Conservation (phyloP, 331 rosid species). For the Pyrus hybrid region DNA sequence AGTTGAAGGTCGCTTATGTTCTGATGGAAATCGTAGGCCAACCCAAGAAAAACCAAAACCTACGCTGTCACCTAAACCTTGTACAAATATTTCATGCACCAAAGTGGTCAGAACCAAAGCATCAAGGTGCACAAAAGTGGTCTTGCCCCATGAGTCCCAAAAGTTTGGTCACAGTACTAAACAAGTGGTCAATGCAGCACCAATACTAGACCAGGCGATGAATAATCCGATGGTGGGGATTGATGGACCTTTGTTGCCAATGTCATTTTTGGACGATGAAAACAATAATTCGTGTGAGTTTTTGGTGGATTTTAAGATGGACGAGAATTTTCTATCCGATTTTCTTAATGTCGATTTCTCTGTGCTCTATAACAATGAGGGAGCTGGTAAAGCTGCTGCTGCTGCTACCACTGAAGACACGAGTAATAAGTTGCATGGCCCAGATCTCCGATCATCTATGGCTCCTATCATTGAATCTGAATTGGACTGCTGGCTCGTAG, state of each 20-base stretch:
- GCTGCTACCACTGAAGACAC: neutral
- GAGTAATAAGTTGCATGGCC: slow-evolving; percentile 3
- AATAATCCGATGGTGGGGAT: neutral
- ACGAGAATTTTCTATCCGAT: slow-evolving; percentile 32
- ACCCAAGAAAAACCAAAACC: neutral
- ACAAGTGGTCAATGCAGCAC: neutral
- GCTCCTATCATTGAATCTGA: slow-evolving; percentile 22
- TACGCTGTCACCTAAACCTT: neutral
- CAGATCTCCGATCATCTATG: slow-evolving; percentile 16
- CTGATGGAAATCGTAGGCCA: neutral
- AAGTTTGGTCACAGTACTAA: neutral
- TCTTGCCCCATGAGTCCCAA: neutral
- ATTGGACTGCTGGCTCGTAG: slow-evolving; percentile 28
- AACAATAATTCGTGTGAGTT: slow-evolving; percentile 12
- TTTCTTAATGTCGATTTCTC: slow-evolving; percentile 32
- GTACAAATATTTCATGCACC: neutral
- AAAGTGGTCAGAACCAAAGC: slow-evolving; percentile 41
- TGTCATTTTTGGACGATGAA: neutral
- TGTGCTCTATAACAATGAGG: slow-evolving; percentile 2
- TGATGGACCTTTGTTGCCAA: neutral
- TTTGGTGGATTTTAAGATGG: slow-evolving; percentile 38
- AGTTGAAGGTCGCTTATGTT: slow-evolving; percentile 5
- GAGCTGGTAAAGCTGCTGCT: neutral
- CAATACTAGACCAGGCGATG: neutral
- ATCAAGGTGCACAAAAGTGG: slow-evolving; percentile 45